Percentiles rank a stretch among this genome's conserved stretches.
Conservation (phyloP, 106 monocot genomes). For the Alisma plantagoaquatica region DNA sequence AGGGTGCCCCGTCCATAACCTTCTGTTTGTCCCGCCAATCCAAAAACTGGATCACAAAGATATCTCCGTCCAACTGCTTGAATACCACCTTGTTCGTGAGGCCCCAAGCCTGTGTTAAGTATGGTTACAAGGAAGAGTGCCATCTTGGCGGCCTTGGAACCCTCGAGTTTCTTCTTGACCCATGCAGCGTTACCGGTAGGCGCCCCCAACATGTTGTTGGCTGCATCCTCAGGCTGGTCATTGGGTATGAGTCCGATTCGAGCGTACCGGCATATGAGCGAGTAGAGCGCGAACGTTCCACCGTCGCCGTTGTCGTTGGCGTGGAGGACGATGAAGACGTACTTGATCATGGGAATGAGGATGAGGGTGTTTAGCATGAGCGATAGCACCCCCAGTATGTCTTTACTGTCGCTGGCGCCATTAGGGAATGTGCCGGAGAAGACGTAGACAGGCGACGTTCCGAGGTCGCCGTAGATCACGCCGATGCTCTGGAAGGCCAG, state of each 20-base stretch:
- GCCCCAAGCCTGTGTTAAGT: no score
- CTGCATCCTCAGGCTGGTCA: slow-evolving; percentile 20
- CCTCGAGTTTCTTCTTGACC: slow-evolving; percentile 1
- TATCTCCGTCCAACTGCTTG: no score
- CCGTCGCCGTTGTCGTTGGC: slow-evolving; percentile 90
- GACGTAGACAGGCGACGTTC: slow-evolving; percentile 82
- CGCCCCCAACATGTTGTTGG: slow-evolving; percentile 29
- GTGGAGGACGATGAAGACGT: slow-evolving; percentile 65
- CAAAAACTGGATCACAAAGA: no score
- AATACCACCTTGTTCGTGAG: no score
- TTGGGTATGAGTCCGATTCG: slow-evolving; percentile 33
- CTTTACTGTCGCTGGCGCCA: slow-evolving; percentile 50
- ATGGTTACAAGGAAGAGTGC: background rate
- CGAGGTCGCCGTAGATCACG: slow-evolving; percentile 85
- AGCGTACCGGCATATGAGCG: slow-evolving; percentile 43
- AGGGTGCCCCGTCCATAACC: no score
- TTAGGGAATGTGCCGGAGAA: slow-evolving; percentile 74
- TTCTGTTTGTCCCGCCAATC: no score
- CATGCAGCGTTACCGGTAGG: background rate
- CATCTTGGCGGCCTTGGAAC: background rate
- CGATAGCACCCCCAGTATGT: slow-evolving; percentile 82
- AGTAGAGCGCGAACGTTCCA: slow-evolving; percentile 67
- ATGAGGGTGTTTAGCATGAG: slow-evolving; percentile 81
- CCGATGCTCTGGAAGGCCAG: slow-evolving; percentile 83
- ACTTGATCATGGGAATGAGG: slow-evolving; percentile 72